These are phyloP conservation scores for Malassezia globosa DNA, from an alignment of 1,284 basidiomycete species.

Conservation along the genomic window DNA sequence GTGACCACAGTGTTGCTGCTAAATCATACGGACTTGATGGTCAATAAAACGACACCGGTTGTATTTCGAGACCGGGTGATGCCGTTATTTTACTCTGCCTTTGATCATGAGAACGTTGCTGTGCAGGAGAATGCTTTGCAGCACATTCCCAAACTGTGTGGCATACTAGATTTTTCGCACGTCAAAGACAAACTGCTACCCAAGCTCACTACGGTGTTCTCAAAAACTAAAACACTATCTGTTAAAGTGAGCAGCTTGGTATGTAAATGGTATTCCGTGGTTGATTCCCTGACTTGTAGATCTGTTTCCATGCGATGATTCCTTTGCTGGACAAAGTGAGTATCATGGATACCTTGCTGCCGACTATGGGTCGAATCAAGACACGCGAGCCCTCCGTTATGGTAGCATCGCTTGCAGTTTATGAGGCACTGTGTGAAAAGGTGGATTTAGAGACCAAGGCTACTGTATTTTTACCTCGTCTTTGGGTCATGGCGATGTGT, in stretches of 20 bases:
- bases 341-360: constrained; percentile 86
- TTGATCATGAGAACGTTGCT: constrained; percentile 64
- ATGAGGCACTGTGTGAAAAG: constrained; percentile 91
- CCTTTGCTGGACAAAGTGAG: constrained; percentile 86
- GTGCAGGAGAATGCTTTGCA: constrained; percentile 86
- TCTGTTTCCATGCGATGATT: constrained; percentile 82
- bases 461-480: constrained; percentile 50
- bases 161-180: constrained; percentile 62
- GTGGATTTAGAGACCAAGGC: constrained; percentile 90
- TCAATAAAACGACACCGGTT: constrained; percentile 74
- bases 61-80: constrained; percentile 86
- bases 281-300: too few relatives aligned
- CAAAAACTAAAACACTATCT: constrained; percentile 47
- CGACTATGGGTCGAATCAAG: constrained; percentile 80
- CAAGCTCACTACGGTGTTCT: constrained; percentile 34
- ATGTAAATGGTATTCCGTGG: too few relatives aligned
- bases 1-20: constrained; percentile 52
- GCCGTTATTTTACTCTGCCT: constrained; percentile 83
- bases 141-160: constrained; percentile 73
- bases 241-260: constrained; percentile 77
- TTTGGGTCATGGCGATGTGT: constrained; percentile 40
- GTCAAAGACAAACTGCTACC: constrained; percentile 44
- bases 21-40: constrained; percentile 75
- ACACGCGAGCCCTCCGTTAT: constrained; percentile 58
- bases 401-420: constrained; percentile 71